A percentile compares a stretch with the other conserved stretches of the same genome.
Evolutionary conservation across 164 flowering plant species (phyloP).

Genomic region (Magnolia changhungtana): DNA sequence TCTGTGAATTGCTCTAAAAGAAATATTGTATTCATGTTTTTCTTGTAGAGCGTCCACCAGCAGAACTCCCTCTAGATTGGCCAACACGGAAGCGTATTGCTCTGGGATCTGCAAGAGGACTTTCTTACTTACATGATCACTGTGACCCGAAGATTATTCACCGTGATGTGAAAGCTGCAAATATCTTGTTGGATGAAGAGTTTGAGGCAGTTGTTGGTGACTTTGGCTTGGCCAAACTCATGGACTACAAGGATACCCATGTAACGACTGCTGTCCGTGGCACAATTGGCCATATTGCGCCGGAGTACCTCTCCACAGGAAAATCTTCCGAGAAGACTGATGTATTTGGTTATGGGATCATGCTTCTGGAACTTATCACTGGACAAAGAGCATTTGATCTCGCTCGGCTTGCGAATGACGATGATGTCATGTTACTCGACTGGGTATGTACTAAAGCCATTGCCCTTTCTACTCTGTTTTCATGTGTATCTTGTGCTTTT

Average conservation of each 20-base stretch:
- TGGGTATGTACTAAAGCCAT: conserved; percentile 57
- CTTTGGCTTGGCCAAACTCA: conserved; percentile 93
- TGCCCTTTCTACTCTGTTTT: conserved; percentile 1
- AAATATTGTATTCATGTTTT: conserved; percentile 4
- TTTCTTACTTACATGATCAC: conserved; percentile 90
- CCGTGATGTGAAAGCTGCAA: conserved; percentile 96
- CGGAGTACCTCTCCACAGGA: conserved; percentile 89
- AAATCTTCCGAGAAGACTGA: conserved; percentile 93
- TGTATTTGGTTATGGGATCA: conserved; percentile 92
- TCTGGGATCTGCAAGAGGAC: conserved; percentile 88
- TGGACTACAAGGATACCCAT: conserved; percentile 97
- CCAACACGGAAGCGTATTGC: conserved; percentile 74
- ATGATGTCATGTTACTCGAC: conserved; percentile 95
- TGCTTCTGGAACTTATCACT: conserved; percentile 92
- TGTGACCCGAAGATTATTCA: conserved; percentile 96
- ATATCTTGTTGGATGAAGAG: conserved; percentile 87
- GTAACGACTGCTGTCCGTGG: conserved; percentile 97
- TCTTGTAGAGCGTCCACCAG: conserved; percentile 62
- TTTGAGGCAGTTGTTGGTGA: conserved; percentile 98
- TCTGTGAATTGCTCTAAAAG: conserved; percentile 3
- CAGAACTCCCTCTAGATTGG: conserved; percentile 82
- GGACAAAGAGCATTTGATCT: conserved; percentile 96
- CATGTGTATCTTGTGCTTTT: too few species aligned
- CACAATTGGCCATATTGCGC: conserved; percentile 94
- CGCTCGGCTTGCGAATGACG: conserved; percentile 93